phyloP scores from a whole-genome alignment of 805 yeast species.

The Schizosaccharomyces japonicus region DNA sequence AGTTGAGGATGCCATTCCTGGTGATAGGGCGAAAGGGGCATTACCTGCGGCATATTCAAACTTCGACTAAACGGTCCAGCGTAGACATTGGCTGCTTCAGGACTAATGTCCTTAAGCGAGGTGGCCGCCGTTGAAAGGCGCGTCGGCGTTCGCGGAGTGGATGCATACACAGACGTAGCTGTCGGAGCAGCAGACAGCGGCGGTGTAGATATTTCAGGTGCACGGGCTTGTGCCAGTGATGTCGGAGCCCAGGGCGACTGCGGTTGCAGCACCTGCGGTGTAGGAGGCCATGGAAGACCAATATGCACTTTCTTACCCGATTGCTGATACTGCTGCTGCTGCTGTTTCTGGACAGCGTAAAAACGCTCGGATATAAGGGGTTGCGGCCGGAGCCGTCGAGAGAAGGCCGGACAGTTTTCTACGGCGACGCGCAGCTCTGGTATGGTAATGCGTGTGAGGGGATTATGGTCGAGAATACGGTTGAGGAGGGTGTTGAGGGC shows the following conservation, averaged over 20 bases:
- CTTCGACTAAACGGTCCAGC: too few species aligned
- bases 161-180: background rate
- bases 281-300: slow-evolving; percentile 3
- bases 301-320: background rate
- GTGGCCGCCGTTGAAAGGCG: background rate
- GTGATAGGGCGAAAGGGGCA: too few species aligned
- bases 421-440: slow-evolving; percentile 10
- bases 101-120: background rate
- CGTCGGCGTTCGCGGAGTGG: background rate
- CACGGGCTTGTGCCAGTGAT: background rate
- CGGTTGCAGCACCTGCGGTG: background rate
- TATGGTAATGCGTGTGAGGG: slow-evolving; percentile 11
- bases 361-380: background rate
- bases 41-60: too few species aligned
- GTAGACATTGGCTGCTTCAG: too few species aligned
- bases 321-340: background rate
- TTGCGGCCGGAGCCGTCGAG: slow-evolving; percentile 5
- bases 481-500: slow-evolving; percentile 33
- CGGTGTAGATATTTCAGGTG: background rate
- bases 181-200: background rate
- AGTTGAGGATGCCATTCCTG: too few species aligned
- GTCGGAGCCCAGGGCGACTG: background rate
- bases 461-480: slow-evolving; percentile 13
- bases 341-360: background rate
- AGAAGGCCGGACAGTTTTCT: slow-evolving; percentile 9